phyloP scores from a whole-genome alignment of 129 eudicot genomes.

The Tanacetum coccineum region DNA sequence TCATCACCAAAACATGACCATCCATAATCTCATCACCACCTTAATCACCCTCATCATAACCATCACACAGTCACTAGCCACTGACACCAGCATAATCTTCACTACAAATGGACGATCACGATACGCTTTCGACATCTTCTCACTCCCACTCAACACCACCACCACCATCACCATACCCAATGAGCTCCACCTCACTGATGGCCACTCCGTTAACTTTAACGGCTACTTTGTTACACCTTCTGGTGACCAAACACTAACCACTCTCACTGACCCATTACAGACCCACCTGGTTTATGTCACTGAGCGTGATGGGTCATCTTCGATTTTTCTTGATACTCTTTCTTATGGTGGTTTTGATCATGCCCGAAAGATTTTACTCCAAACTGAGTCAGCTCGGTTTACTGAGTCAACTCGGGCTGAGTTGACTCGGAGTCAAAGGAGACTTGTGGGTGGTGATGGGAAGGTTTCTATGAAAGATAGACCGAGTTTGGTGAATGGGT shows the following conservation, averaged over 20 bases:
- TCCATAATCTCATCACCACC: not conserved
- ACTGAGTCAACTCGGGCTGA: conserved; percentile 35
- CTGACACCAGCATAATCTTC: conserved; percentile 50
- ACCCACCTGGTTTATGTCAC: conserved; percentile 54
- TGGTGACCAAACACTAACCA: conserved; percentile 11
- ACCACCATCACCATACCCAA: conserved; percentile 4
- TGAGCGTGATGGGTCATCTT: conserved; percentile 65
- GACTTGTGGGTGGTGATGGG: conserved; percentile 33
- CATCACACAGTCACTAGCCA: not conserved
- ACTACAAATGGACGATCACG: conserved; percentile 55
- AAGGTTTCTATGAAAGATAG: conserved; percentile 67
- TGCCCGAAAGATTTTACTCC: not conserved
- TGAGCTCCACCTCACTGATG: conserved; percentile 72
- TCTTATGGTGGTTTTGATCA: not conserved
- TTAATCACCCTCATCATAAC: not conserved
- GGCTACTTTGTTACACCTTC: conserved; percentile 50
- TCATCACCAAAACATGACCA: conserved; percentile 7
- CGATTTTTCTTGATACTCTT: conserved; percentile 44
- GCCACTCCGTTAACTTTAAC: conserved; percentile 65
- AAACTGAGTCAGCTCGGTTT: conserved; percentile 12
- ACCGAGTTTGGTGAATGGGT: conserved; percentile 71
- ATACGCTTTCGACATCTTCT: conserved; percentile 63
- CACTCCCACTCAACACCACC: conserved; percentile 39
- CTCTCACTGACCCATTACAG: not conserved
- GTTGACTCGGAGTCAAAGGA: conserved; percentile 42